Base-by-base conservation (phyloP, 139 green algal species). In the Micromonas commoda region DNA sequence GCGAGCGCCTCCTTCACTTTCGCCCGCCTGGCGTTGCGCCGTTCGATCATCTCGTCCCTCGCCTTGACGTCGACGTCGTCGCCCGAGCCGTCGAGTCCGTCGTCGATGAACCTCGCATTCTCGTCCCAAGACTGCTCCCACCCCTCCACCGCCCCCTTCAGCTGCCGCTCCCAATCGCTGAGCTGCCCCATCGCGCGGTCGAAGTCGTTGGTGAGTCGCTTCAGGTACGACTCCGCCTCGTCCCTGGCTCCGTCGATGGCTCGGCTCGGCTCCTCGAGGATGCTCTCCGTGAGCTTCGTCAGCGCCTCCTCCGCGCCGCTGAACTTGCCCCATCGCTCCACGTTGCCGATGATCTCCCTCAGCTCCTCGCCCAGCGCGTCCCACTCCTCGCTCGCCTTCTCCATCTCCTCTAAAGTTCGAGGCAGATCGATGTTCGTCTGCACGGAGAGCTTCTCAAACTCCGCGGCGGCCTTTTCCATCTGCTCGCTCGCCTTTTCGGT, bases 311-410 rank as follows among this genome's bases (percentile, higher is more conserved):
- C 45, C 45, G 45, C 45, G 45, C 45, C 45, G 45, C 45, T 57
- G 45, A 57, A 34, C 31, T 70, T 28, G n/a, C 63, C 63, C 63
- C 63, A 70, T 34, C 6, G 2, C 63, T 70, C 63, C n/a, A 70
- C 31, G 63, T 31, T 28, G n/a, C 20, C 31, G n/a, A 70, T 23
- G 2, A 70, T 24, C 6, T 39, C 3, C 1, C 63, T 28, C 63
- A 70, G 31, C 63, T 70, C 63, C 31, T 70, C 31, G 3, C 63
- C 63, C n/a, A 70, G 63, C 6, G 31, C 63, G 28, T 70, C 28
- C 63, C 63, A 70, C 6, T 70, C 63, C 5, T 39, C 1, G 1
- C 28, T 23, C 63, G 63, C 63, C 20, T 28, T 16, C 63, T 70
- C 63, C 28, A 32, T 34, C 31, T 70, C 63, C 28, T 28, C 31